Conservation (phyloP, 2,329 filamentous ascomycete species). For the Microascus cirrosus region DNA sequence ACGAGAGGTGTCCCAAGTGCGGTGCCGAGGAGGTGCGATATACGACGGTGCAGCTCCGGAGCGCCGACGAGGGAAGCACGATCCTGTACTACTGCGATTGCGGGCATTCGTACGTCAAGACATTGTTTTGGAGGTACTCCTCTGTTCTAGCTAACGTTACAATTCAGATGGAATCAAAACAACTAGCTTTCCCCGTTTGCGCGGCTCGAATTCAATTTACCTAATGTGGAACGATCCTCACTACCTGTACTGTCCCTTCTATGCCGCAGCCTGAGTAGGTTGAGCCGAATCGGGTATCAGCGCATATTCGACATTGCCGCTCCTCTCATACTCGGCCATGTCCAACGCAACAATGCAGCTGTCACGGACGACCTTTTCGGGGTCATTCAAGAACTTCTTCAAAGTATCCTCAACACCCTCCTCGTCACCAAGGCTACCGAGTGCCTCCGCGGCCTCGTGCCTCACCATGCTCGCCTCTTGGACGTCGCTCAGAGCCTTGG, state of each 20-base stretch:
- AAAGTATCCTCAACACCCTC: conserved; percentile 83
- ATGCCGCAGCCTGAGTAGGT: conserved; percentile 1
- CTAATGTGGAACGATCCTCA: conserved; percentile 25
- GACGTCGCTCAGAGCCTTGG: conserved; percentile 63
- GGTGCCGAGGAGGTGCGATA: conserved; percentile 74
- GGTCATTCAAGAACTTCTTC: conserved; percentile 75
- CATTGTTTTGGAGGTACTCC: neutral
- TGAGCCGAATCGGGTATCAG: conserved; percentile 57
- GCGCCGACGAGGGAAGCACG: conserved; percentile 91
- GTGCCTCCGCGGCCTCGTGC: conserved; percentile 91
- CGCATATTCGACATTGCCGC: conserved; percentile 81
- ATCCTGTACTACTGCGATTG: conserved; percentile 86
- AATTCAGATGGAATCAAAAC: conserved; percentile 42
- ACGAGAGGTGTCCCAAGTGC: conserved; percentile 69
- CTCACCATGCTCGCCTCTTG: conserved; percentile 92
- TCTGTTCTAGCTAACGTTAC: conserved; percentile 12
- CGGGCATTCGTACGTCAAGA: conserved; percentile 58
- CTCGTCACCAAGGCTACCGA: conserved; percentile 88
- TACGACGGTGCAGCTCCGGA: conserved; percentile 73
- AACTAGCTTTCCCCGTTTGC: conserved; percentile 28
- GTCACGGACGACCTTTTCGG: conserved; percentile 86
- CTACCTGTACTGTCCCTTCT: neutral
- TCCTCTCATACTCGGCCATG: conserved; percentile 95
- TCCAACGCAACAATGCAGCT: conserved; percentile 92
- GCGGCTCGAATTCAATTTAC: neutral